Evolutionary conservation across 805 yeast genomes (phyloP).

Genomic region (Myxozyma mucilagina): DNA sequence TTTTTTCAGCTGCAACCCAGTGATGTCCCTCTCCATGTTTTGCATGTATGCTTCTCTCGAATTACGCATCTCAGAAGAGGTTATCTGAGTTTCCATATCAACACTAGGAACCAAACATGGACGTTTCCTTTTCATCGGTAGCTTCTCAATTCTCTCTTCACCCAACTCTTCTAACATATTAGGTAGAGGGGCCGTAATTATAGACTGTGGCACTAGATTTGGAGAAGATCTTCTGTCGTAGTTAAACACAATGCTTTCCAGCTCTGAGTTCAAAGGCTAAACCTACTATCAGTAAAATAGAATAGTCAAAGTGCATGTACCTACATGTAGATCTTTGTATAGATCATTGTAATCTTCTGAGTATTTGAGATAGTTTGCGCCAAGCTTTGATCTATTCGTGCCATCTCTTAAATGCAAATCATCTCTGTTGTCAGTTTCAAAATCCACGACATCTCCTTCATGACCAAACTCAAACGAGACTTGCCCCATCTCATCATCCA

Average conservation of each 20-base stretch:
- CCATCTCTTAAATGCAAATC: not conserved
- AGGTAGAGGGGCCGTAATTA: not conserved
- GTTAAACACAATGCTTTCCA: constrained; percentile 2
- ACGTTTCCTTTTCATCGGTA: not conserved
- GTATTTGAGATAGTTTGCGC: not conserved
- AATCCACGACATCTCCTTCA: constrained; percentile 19
- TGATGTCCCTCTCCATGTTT: constrained; percentile 6
- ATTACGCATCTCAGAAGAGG: not conserved
- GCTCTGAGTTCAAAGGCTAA: not conserved
- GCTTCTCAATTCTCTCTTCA: not conserved
- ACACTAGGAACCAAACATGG: not conserved
- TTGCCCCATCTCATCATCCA: constrained; percentile 26
- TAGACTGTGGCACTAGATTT: not conserved
- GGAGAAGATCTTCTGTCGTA: not conserved
- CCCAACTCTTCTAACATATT: not conserved
- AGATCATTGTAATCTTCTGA: not conserved
- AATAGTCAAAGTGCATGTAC: not conserved
- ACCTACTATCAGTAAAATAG: not conserved
- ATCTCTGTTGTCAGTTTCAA: not conserved
- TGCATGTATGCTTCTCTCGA: constrained; percentile 8
- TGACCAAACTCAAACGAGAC: constrained; percentile 26
- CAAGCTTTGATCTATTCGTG: too few relatives aligned
- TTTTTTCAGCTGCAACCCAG: not conserved
- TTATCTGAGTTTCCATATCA: constrained; percentile 7
- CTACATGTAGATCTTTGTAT: not conserved